Percentiles rank a stretch among this genome's conserved stretches.
phyloP scores from a whole-genome alignment of 768 basidiomycete species.

The Pilatotrama ljubarskyi region DNA sequence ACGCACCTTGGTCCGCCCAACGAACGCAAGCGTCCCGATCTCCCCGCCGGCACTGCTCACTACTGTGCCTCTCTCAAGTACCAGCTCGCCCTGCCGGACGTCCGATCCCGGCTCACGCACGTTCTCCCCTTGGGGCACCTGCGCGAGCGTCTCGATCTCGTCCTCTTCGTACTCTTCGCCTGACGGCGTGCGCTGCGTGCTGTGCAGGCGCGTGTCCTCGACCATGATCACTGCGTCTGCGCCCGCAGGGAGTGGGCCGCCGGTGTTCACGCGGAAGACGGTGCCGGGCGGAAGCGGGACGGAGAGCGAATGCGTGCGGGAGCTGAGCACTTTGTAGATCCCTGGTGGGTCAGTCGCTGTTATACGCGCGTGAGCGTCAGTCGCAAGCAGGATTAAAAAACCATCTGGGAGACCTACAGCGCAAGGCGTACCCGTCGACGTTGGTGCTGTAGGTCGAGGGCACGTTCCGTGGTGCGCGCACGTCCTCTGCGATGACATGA shows the following conservation, averaged over 20 bases:
- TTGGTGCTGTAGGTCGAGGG: slow-evolving; percentile 72
- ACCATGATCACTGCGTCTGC: slow-evolving; percentile 89
- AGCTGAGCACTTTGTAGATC: slow-evolving; percentile 65
- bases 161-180: slow-evolving; percentile 61
- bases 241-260: slow-evolving; percentile 74
- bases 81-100: slow-evolving; percentile 64
- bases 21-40: slow-evolving; percentile 77
- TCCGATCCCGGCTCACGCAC: slow-evolving; percentile 75
- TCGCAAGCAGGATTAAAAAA: neutral
- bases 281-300: slow-evolving; percentile 47
- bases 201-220: slow-evolving; percentile 82
- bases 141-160: slow-evolving; percentile 65
- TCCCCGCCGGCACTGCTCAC: slow-evolving; percentile 75
- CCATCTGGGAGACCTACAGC: slow-evolving; percentile 47
- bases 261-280: slow-evolving; percentile 82
- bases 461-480: slow-evolving; percentile 62
- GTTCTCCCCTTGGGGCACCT: slow-evolving; percentile 67
- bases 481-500: slow-evolving; percentile 73
- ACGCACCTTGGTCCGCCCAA: slow-evolving; percentile 70
- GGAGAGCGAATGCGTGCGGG: slow-evolving; percentile 39
- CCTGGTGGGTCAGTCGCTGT: slow-evolving; percentile 67
- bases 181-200: slow-evolving; percentile 42
- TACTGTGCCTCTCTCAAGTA: slow-evolving; percentile 60
- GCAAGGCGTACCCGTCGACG: slow-evolving; percentile 86
- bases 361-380: neutral